phyloP scores from a whole-genome alignment of 306 rosid species.

The Cucumis hystrix region DNA sequence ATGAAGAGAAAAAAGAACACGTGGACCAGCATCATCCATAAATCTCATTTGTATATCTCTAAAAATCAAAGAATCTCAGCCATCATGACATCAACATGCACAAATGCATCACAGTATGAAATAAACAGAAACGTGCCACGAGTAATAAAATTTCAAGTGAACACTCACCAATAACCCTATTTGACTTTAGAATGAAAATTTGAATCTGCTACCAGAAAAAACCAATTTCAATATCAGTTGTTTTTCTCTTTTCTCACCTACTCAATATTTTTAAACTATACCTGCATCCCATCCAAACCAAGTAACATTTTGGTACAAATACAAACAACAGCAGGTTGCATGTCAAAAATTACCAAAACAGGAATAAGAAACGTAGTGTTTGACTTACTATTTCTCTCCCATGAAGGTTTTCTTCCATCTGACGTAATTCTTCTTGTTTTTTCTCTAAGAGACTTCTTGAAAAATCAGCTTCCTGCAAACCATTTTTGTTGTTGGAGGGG shows the following conservation, averaged over 20 bases:
- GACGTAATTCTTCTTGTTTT: conserved; percentile 46
- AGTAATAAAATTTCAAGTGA: neutral
- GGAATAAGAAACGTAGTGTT: neutral
- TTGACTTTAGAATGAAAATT: neutral
- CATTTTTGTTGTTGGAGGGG: neutral
- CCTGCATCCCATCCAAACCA: neutral
- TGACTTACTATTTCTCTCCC: conserved; percentile 64
- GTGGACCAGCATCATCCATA: neutral
- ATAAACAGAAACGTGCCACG: neutral
- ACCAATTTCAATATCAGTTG: neutral
- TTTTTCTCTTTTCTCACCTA: neutral
- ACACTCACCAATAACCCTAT: neutral
- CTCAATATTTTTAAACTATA: neutral
- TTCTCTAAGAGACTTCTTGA: conserved; percentile 25
- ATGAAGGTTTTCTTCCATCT: conserved; percentile 44
- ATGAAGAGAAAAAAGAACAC: neutral
- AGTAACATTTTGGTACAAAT: neutral
- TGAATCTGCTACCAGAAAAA: neutral
- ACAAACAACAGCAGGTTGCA: neutral
- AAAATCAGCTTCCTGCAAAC: conserved; percentile 44
- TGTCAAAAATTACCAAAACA: neutral
- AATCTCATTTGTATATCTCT: neutral
- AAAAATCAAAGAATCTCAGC: neutral
- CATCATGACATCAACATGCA: neutral
- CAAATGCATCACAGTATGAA: neutral